Conservation (phyloP, 2,329 filamentous ascomycete genomes). For the Mycosphaerella sp. region DNA sequence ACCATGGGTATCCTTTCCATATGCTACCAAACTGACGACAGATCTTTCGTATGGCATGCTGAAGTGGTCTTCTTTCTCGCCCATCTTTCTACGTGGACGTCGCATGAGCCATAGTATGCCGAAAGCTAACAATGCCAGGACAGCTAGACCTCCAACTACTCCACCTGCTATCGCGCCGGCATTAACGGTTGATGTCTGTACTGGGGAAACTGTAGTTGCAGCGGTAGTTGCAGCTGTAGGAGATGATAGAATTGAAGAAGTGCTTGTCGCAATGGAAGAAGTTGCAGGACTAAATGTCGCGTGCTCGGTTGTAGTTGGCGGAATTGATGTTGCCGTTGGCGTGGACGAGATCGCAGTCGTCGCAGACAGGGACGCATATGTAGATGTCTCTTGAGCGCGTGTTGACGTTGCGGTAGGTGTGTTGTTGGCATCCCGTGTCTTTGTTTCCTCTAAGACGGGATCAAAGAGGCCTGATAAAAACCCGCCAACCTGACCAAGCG, state of each 20-base stretch:
- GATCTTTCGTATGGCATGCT: neutral
- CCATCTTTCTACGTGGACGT: neutral
- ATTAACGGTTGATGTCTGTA: neutral
- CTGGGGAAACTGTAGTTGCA: neutral
- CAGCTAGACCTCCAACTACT: constrained; percentile 9
- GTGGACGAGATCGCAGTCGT: neutral
- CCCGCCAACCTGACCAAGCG: neutral
- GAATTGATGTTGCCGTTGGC: neutral
- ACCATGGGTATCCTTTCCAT: constrained; percentile 1
- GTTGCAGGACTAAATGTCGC: neutral
- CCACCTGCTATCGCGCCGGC: constrained; percentile 10
- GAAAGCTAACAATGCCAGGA: constrained; percentile 6
- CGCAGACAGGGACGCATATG: neutral
- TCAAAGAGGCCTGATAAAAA: constrained; percentile 2
- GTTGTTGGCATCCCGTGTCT: neutral
- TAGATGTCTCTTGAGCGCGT: neutral
- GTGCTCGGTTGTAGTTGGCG: neutral
- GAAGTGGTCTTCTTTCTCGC: neutral
- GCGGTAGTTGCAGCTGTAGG: neutral
- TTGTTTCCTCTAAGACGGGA: neutral
- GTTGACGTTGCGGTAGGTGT: neutral
- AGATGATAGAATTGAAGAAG: neutral
- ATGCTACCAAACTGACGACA: constrained; percentile 6
- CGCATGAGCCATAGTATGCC: constrained; percentile 11
- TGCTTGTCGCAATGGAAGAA: neutral